Base-by-base conservation (phyloP, 495 filamentous ascomycete species). In the Lasiosphaeria ovina region DNA sequence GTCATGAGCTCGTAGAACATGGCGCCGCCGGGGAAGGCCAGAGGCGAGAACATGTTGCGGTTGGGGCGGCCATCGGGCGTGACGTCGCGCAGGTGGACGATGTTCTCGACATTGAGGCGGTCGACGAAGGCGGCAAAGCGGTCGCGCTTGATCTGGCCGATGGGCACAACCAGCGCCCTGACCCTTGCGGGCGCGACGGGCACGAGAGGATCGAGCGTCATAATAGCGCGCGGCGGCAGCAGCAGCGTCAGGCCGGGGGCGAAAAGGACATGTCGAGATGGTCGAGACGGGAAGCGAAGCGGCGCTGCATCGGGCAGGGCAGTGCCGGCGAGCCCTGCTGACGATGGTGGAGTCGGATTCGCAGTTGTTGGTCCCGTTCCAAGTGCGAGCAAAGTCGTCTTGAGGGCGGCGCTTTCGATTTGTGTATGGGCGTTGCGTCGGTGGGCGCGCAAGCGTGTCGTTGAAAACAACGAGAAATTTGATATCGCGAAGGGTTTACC, bases 1-100 rank as follows among this genome's bases (percentile, higher is more conserved):
- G 88, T 91, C 44, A 89, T 87, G 55, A 97, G 80, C 70, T 97
- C 89, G 81, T 95, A 97, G 62, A 97, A 83, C 63, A 99, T 88
- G 63, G 87, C 85, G 57, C 94, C 94, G 60, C 85, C 85, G 8
- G 93, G 93, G 71, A 96, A 98, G 3, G 91, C 92, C 63, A 96
- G 79, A 33, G 94, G 94, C 48, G 92, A 95, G 72, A 98, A 97
- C 87, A 96, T 93, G 68, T 92, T 95, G 80, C 91, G 86, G 74
- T 96, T 89, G 61, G 92, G 91, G 54, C 89, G 84, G 70, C 80
- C 79, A 83, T 97, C 91, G 60, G 93, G 89, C 69, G 85, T 96
- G 70, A 98, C 86, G 73, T 98, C 94, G 69, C 91, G 88, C 61
- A 99, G 81, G 57, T 89, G 88, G 62, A 99, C 85, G 60, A 94